Evolutionary conservation across 2,329 filamentous ascomycete species (phyloP).

Genomic region (Rosellinia necatrix): DNA sequence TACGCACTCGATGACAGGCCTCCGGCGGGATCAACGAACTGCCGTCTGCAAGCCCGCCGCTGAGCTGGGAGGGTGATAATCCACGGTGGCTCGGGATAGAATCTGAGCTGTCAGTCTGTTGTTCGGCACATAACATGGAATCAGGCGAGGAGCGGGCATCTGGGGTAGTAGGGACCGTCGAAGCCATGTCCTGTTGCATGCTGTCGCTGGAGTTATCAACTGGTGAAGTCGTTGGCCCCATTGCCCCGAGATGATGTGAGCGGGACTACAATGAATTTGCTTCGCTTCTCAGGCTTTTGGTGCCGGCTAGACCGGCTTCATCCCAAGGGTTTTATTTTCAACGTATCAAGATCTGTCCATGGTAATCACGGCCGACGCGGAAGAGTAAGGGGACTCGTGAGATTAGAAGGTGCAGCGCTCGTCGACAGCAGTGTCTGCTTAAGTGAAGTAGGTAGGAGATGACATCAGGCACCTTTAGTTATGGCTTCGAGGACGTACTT

Average conservation of each 20-base stretch:
- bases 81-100: neutral
- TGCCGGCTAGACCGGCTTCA: too few relatives aligned
- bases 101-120: slow-evolving; percentile 4
- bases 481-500: neutral
- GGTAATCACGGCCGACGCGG: too few relatives aligned
- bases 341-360: too few relatives aligned
- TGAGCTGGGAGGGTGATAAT: neutral
- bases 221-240: slow-evolving; percentile 31
- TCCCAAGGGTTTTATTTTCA: too few relatives aligned
- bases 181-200: slow-evolving; percentile 38
- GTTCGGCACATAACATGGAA: slow-evolving; percentile 43
- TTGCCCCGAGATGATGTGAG: slow-evolving; percentile 5
- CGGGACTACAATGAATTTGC: neutral
- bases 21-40: neutral
- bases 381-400: too few relatives aligned
- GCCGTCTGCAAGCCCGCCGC: neutral
- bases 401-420: too few relatives aligned
- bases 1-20: slow-evolving; percentile 43
- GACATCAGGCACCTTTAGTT: too few relatives aligned
- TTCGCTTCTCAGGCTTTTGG: too few relatives aligned
- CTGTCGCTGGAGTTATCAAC: slow-evolving; percentile 40
- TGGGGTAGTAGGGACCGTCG: slow-evolving; percentile 52
- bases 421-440: neutral
- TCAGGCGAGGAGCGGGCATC: slow-evolving; percentile 50
- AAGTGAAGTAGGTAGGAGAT: neutral